A percentile compares a stretch with the other conserved stretches of the same genome.
Evolutionary conservation across 176 grass and related monocot species (phyloP).

Genomic region (Zoysia pacifica): DNA sequence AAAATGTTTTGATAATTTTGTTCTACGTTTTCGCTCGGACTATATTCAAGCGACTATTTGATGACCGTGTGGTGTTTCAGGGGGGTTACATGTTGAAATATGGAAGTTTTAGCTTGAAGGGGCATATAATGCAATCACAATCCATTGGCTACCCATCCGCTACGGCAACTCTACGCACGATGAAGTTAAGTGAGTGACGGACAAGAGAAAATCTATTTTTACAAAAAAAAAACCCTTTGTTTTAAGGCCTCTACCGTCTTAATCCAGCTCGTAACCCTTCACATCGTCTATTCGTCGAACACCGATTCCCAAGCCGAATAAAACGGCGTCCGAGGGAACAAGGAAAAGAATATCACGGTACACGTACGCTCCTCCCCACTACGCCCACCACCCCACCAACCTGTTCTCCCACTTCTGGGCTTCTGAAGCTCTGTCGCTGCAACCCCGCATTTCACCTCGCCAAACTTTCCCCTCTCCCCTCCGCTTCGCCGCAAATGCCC

Average conservation of each 20-base stretch:
- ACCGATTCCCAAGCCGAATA: conserved; percentile 1
- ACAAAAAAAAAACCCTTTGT: not conserved
- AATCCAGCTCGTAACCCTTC: too few relatives aligned
- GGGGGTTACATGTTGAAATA: not conserved
- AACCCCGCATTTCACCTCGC: conserved; percentile 17
- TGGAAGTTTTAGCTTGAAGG: not conserved
- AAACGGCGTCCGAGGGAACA: conserved; percentile 25
- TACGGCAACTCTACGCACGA: not conserved
- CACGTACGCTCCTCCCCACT: conserved; percentile 8
- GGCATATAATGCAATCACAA: not conserved
- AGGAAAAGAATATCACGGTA: not conserved
- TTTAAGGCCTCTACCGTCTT: too few relatives aligned
- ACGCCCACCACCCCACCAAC: not conserved
- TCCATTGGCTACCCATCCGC: not conserved
- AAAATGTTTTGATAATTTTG: too few relatives aligned
- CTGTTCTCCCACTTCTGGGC: not conserved
- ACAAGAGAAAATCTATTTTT: not conserved
- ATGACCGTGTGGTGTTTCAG: not conserved
- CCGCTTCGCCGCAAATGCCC: conserved; percentile 29
- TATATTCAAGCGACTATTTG: too few relatives aligned
- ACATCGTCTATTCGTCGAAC: not conserved
- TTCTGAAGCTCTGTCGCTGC: conserved; percentile 1
- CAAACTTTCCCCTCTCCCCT: conserved; percentile 46
- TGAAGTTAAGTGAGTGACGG: not conserved
- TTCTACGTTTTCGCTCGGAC: too few relatives aligned